Percentiles rank a stretch among this genome's conserved stretches.
These are phyloP conservation scores for Diplocarpon rosae DNA, from an alignment of 2,329 filamentous ascomycete species.

Conservation along the genomic window DNA sequence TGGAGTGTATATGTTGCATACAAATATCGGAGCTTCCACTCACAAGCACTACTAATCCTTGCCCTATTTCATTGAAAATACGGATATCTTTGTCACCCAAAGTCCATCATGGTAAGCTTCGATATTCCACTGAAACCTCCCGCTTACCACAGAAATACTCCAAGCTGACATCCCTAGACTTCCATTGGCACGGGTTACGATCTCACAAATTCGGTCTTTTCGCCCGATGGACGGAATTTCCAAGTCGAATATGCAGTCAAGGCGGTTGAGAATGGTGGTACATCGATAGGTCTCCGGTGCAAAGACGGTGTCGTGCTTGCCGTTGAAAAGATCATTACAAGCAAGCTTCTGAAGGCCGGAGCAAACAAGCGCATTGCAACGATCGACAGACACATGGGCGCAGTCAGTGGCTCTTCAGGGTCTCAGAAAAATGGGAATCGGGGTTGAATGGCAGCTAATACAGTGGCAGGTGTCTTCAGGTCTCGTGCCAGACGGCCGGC, in stretches of 20 bases:
- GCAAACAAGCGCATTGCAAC: slow-evolving; percentile 97
- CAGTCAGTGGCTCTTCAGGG: slow-evolving; percentile 47
- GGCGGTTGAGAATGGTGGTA: slow-evolving; percentile 96
- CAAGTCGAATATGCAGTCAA: slow-evolving; percentile 99
- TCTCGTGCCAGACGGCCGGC: slow-evolving; percentile 86
- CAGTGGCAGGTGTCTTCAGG: slow-evolving; percentile 77
- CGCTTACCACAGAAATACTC: neutral
- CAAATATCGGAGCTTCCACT: slow-evolving; percentile 16
- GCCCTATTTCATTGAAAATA: slow-evolving; percentile 7
- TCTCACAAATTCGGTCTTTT: slow-evolving; percentile 99
- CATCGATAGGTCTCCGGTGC: slow-evolving; percentile 89
- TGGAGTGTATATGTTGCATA: slow-evolving; percentile 14
- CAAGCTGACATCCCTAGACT: slow-evolving; percentile 48
- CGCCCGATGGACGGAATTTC: slow-evolving; percentile 96
- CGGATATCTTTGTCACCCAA: slow-evolving; percentile 3
- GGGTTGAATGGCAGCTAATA: slow-evolving; percentile 5
- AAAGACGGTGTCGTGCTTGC: slow-evolving; percentile 95
- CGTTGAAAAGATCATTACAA: slow-evolving; percentile 90
- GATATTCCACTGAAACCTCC: neutral
- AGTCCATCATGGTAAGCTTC: slow-evolving; percentile 27
- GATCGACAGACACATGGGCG: slow-evolving; percentile 84
- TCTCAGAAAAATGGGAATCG: neutral
- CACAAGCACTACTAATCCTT: slow-evolving; percentile 7
- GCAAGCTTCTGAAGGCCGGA: slow-evolving; percentile 87
- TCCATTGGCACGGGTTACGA: slow-evolving; percentile 99